Percentiles rank a stretch among this genome's conserved stretches.
Evolutionary conservation across 495 filamentous ascomycete genomes (phyloP).

Genomic region (Penicillium ochrochloron): DNA sequence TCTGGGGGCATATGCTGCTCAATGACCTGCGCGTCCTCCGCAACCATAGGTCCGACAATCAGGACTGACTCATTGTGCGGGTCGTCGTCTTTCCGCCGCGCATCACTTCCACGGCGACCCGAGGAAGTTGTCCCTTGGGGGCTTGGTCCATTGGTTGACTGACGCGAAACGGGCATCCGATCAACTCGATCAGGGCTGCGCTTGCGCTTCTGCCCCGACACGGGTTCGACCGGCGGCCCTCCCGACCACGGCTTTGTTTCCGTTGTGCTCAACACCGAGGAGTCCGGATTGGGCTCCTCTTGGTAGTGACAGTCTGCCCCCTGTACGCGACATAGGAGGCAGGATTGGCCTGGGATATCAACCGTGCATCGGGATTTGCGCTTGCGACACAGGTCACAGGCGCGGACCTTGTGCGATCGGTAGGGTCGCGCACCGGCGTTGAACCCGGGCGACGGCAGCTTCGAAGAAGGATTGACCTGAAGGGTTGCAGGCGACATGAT

Average conservation of each 20-base stretch:
- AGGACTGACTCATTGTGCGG: slow-evolving; percentile 54
- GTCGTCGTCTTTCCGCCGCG: slow-evolving; percentile 45
- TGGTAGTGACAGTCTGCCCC: slow-evolving; percentile 55
- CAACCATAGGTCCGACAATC: slow-evolving; percentile 56
- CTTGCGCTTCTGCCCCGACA: slow-evolving; percentile 47
- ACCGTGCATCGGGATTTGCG: slow-evolving; percentile 58
- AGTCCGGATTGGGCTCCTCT: slow-evolving; percentile 41
- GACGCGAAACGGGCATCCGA: slow-evolving; percentile 23
- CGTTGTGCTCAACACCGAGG: slow-evolving; percentile 30
- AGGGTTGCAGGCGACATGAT: slow-evolving; percentile 46
- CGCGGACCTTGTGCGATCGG: slow-evolving; percentile 56
- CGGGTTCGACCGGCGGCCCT: slow-evolving; percentile 28
- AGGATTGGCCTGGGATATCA: slow-evolving; percentile 53
- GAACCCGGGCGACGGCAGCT: slow-evolving; percentile 47
- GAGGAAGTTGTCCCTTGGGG: slow-evolving; percentile 35
- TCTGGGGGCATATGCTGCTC: slow-evolving; percentile 55
- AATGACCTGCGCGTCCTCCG: slow-evolving; percentile 57
- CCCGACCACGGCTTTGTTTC: slow-evolving; percentile 39
- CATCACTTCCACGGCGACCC: slow-evolving; percentile 40
- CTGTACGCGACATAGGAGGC: slow-evolving; percentile 54
- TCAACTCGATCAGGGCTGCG: slow-evolving; percentile 33
- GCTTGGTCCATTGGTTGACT: slow-evolving; percentile 33
- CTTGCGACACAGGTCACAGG: slow-evolving; percentile 57
- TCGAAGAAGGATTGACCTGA: slow-evolving; percentile 40
- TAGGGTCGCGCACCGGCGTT: slow-evolving; percentile 54